Evolutionary conservation across 306 rosid genomes (phyloP).

Genomic region (Benincasa hispida): DNA sequence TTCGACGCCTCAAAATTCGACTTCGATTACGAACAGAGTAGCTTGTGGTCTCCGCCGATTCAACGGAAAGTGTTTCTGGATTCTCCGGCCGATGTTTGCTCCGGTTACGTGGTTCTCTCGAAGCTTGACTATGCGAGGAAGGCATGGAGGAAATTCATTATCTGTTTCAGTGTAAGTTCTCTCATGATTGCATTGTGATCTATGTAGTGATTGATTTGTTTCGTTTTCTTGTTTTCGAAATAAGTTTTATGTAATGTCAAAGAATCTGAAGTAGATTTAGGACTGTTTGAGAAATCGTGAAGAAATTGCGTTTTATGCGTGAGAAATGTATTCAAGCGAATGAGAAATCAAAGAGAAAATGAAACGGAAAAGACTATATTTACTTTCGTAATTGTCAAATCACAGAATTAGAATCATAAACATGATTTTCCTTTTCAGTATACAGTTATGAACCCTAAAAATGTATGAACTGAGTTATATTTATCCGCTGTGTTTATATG

Average conservation of each 20-base stretch:
- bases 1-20: slow-evolving; percentile 41
- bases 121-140: slow-evolving; percentile 24
- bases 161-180: slow-evolving; percentile 26
- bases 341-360: background rate
- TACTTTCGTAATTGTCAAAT: background rate
- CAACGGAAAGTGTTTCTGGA: slow-evolving; percentile 23
- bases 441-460: background rate
- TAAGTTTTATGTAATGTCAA: background rate
- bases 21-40: slow-evolving; percentile 40
- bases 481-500: background rate
- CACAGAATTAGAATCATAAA: background rate
- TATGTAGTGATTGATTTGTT: background rate
- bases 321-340: background rate
- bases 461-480: background rate
- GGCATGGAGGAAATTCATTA: slow-evolving; percentile 19
- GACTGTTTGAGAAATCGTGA: background rate
- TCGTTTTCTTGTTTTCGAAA: background rate
- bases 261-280: background rate
- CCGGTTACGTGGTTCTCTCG: slow-evolving; percentile 11
- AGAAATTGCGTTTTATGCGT: background rate
- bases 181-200: background rate
- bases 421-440: background rate
- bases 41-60: slow-evolving; percentile 56
- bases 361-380: background rate
- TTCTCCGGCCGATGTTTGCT: slow-evolving; percentile 20